These are phyloP conservation scores for Saccharomycopsis oosterbeekiorum DNA, from an alignment of 805 yeast genomes.

Conservation along the genomic window DNA sequence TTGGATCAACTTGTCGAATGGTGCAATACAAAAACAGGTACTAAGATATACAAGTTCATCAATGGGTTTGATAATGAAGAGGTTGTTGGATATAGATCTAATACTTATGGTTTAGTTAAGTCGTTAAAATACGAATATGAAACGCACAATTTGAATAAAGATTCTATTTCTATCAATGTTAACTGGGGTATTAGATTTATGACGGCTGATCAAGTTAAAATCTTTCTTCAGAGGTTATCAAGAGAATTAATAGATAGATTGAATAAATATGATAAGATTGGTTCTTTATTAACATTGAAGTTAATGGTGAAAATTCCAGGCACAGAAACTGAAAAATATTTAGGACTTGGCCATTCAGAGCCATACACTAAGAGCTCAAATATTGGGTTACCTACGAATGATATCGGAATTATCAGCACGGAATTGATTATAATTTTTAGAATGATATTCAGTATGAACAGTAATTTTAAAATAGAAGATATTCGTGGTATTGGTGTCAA, in stretches of 20 bases:
- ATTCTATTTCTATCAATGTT: slow-evolving; percentile 78
- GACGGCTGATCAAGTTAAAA: slow-evolving; percentile 48
- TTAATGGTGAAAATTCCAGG: slow-evolving; percentile 61
- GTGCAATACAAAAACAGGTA: slow-evolving; percentile 66
- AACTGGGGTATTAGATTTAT: slow-evolving; percentile 84
- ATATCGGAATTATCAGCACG: slow-evolving; percentile 48
- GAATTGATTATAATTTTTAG: slow-evolving; percentile 50
- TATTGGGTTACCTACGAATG: slow-evolving; percentile 53
- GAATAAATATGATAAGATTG: slow-evolving; percentile 34
- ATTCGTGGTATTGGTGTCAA: slow-evolving; percentile 73
- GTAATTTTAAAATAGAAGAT: slow-evolving; percentile 51
- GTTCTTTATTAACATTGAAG: slow-evolving; percentile 53
- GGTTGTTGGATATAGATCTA: slow-evolving; percentile 31
- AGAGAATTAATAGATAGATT: slow-evolving; percentile 51
- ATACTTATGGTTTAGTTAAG: slow-evolving; percentile 21
- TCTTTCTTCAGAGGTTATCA: slow-evolving; percentile 48
- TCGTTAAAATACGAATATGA: slow-evolving; percentile 17
- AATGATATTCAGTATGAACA: slow-evolving; percentile 26
- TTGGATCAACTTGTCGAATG: slow-evolving; percentile 30
- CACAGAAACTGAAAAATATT: slow-evolving; percentile 58
- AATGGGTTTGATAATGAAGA: slow-evolving; percentile 62
- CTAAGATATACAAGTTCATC: slow-evolving; percentile 47
- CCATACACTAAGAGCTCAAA: slow-evolving; percentile 46
- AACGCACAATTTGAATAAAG: slow-evolving; percentile 40
- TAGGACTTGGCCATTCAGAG: slow-evolving; percentile 82